phyloP scores from a whole-genome alignment of 352 stramenopile genomes.

The Pythium insidiosum region DNA sequence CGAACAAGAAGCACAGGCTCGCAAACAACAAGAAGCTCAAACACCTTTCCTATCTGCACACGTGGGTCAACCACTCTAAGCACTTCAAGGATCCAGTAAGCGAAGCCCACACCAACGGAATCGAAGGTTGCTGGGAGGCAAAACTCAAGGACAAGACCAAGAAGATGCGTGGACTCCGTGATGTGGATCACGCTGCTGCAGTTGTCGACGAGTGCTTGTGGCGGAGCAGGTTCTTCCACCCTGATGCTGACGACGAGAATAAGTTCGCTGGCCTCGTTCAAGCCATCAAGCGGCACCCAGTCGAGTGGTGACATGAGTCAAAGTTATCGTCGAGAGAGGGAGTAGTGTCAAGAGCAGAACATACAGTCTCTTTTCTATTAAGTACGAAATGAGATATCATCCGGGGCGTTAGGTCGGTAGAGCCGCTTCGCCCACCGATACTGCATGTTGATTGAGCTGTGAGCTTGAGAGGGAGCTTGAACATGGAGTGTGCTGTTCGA shows the following conservation, averaged over 20 bases:
- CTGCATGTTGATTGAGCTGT: slow-evolving; percentile 1
- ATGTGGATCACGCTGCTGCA: too few relatives aligned
- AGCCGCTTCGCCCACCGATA: slow-evolving; percentile 1
- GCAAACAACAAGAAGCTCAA: not conserved
- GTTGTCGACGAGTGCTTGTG: too few relatives aligned
- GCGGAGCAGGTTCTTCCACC: too few relatives aligned
- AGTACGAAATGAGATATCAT: too few relatives aligned
- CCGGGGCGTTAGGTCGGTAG: too few relatives aligned
- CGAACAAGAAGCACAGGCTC: not conserved
- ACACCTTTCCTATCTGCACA: slow-evolving; percentile 1
- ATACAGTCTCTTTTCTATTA: too few relatives aligned
- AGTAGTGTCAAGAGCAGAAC: too few relatives aligned
- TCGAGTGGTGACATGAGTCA: too few relatives aligned
- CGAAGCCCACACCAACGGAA: slow-evolving; percentile 13
- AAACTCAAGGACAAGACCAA: slow-evolving; percentile 10
- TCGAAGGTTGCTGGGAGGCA: slow-evolving; percentile 14
- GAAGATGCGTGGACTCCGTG: not conserved
- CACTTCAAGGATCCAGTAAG: slow-evolving; percentile 13
- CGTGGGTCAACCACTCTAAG: slow-evolving; percentile 14
- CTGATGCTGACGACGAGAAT: too few relatives aligned
- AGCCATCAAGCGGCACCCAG: too few relatives aligned
- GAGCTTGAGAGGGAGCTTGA: slow-evolving; percentile 16
- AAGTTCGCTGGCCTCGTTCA: too few relatives aligned
- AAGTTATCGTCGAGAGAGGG: too few relatives aligned
- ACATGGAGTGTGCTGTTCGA: slow-evolving; percentile 19